Percentiles rank a stretch among this genome's conserved stretches.
These are phyloP conservation scores for Artomyces pyxidatus DNA, from an alignment of 768 basidiomycete species.

Conservation along the genomic window DNA sequence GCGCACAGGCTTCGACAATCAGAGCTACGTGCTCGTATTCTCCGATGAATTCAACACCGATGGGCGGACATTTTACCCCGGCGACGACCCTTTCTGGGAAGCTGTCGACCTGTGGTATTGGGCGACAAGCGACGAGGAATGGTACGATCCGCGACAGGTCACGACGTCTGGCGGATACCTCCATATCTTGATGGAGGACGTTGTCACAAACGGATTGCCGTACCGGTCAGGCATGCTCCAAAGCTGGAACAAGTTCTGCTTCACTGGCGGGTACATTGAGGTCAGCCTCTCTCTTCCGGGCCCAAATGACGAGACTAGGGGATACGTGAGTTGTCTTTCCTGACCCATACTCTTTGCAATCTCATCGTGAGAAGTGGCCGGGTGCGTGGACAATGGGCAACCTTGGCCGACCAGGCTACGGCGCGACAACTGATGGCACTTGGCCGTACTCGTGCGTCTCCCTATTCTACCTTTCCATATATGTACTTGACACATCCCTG, in stretches of 20 bases:
- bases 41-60: slow-evolving; percentile 57
- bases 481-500: not conserved
- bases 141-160: slow-evolving; percentile 64
- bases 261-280: slow-evolving; percentile 71
- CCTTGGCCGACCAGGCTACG: slow-evolving; percentile 73
- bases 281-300: slow-evolving; percentile 54
- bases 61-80: slow-evolving; percentile 45
- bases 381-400: slow-evolving; percentile 90
- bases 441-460: slow-evolving; percentile 71
- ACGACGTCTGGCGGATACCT: slow-evolving; percentile 60
- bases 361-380: slow-evolving; percentile 67
- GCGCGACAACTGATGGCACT: slow-evolving; percentile 70
- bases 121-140: slow-evolving; percentile 61
- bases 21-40: slow-evolving; percentile 59
- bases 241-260: slow-evolving; percentile 89
- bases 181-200: slow-evolving; percentile 58
- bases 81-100: slow-evolving; percentile 67
- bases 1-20: slow-evolving; percentile 66
- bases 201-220: slow-evolving; percentile 44
- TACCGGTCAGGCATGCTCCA: slow-evolving; percentile 78
- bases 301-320: slow-evolving; percentile 39
- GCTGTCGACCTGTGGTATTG: slow-evolving; percentile 69
- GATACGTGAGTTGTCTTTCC: slow-evolving; percentile 31
- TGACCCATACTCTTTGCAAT: not conserved
- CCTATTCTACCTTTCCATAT: not conserved